Evolutionary conservation across 768 basidiomycete genomes (phyloP), one percentile per base, ranked within the genome.

Genomic region (Podaxis mareebaensis): DNA sequence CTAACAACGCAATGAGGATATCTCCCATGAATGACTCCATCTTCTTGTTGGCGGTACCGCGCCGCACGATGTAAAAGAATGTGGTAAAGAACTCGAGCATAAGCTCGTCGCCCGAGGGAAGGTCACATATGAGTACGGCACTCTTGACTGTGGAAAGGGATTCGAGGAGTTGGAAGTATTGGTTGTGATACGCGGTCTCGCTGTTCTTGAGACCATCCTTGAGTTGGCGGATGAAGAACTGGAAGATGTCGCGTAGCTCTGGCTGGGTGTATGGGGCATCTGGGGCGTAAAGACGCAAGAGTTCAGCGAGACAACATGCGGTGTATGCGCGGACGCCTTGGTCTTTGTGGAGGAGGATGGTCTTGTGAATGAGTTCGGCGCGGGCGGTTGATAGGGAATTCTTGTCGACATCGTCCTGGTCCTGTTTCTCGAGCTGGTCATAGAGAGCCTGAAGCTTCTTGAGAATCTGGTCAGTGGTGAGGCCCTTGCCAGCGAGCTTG

Each of bases 81-180:
- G 88, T 88, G 68, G 86, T 86, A 75, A 99, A 98, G 64, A 94
- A 85, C 46, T 92, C 88, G 57, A 78, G 73, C 79, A 95, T 87
- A 64, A 97, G 84, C 55, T 94, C 91, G 64, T 98, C 96, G 11
- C 88, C 87, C 39, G 86, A 86, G 3, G 90, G 92, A 13, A 98
- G 84, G 75, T 99, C 96, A 75, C 93, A 95, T 15, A 97, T 88
- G 68, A 99, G 85, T 12, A 95, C 93, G 33, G 97, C 90, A 68
- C 91, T 93, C 83, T 98, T 98, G 71, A 98, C 95, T 38, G 91
- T 92, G 1, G 95, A 92, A 26, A 99, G 81, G 26, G 90, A 93
- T 69, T 99, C 95, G 30, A 99, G 84, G n/a, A 98, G 84, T 71
- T 95, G 94, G 69, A 90, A 96, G 75, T 97, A 99, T 75, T 98